A percentile compares a stretch with the other conserved stretches of the same genome.
These are phyloP conservation scores for Fusarium penzigii DNA, from an alignment of 2,329 filamentous ascomycete species.

Conservation along the genomic window DNA sequence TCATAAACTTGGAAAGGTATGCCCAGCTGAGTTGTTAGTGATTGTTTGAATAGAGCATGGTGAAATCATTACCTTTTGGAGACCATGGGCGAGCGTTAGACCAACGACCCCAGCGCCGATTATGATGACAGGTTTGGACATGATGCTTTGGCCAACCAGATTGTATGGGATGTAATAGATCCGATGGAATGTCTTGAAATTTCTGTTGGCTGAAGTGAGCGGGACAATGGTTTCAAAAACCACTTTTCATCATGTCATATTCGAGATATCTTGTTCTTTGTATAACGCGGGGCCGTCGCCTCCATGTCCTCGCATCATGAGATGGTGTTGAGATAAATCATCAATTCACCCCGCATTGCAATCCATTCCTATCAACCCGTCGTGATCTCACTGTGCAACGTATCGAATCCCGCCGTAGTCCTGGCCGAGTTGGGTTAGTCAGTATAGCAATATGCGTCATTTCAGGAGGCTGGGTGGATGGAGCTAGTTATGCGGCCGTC, in stretches of 20 bases:
- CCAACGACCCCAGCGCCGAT: conserved; percentile 41
- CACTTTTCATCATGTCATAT: background rate
- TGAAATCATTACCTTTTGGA: conserved; percentile 32
- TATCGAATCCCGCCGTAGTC: background rate
- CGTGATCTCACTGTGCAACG: background rate
- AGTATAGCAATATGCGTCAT: background rate
- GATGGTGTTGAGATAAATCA: too few species aligned
- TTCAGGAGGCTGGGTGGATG: too few species aligned
- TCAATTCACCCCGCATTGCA: background rate
- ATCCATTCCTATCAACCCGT: background rate
- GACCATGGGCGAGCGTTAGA: conserved; percentile 38
- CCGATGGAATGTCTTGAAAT: background rate
- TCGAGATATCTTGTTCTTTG: background rate
- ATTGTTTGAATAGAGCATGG: too few species aligned
- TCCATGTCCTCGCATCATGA: too few species aligned
- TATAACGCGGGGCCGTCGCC: background rate
- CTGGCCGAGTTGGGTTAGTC: background rate
- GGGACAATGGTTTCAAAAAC: too few species aligned
- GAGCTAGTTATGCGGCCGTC: background rate
- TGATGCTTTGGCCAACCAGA: background rate
- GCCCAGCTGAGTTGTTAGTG: conserved; percentile 16
- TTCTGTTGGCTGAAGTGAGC: background rate
- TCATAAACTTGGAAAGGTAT: conserved; percentile 36
- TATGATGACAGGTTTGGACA: conserved; percentile 35
- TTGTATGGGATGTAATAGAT: too few species aligned